Evolutionary conservation across 768 basidiomycete genomes (phyloP).

Genomic region (Rhodotorula kratochvilovae): DNA sequence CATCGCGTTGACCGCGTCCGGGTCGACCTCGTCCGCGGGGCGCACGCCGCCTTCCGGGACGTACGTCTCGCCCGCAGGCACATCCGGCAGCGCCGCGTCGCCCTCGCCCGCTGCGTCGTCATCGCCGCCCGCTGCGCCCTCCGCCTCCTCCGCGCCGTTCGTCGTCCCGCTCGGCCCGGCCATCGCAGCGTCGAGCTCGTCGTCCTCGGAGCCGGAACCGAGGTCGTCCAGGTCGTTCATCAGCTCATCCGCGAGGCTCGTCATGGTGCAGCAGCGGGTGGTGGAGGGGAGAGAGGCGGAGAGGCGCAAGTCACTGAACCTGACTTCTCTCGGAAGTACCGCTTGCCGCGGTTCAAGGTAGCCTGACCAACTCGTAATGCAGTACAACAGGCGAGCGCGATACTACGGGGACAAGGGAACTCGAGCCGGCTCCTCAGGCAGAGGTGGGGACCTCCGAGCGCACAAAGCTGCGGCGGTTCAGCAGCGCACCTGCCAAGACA

Average conservation of each 20-base stretch:
- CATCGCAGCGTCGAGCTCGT: conserved; percentile 48
- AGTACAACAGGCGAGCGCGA: not conserved
- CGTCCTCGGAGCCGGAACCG: conserved; percentile 54
- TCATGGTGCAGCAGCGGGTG: not conserved
- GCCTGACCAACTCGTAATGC: not conserved
- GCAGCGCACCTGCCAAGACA: conserved; percentile 11
- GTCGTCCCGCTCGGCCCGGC: conserved; percentile 46
- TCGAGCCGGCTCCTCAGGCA: not conserved
- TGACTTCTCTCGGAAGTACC: not conserved
- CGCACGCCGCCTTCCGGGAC: conserved; percentile 66
- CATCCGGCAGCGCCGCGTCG: conserved; percentile 49
- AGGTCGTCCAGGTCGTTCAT: conserved; percentile 75
- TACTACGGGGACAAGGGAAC: too few species aligned
- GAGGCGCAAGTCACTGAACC: not conserved
- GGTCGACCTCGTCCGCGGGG: conserved; percentile 93
- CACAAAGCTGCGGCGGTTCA: conserved; percentile 15
- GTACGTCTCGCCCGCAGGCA: conserved; percentile 51
- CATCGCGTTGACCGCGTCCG: conserved; percentile 90
- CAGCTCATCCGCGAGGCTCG: conserved; percentile 76
- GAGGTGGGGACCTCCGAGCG: not conserved
- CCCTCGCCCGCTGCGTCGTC: conserved; percentile 51
- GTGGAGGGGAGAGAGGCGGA: not conserved
- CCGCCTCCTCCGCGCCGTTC: conserved; percentile 49
- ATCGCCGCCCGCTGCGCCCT: conserved; percentile 44
- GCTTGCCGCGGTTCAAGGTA: too few species aligned